These are phyloP conservation scores for Ceratocystis huliohia DNA, from an alignment of 2,329 filamentous ascomycete genomes.

Conservation along the genomic window DNA sequence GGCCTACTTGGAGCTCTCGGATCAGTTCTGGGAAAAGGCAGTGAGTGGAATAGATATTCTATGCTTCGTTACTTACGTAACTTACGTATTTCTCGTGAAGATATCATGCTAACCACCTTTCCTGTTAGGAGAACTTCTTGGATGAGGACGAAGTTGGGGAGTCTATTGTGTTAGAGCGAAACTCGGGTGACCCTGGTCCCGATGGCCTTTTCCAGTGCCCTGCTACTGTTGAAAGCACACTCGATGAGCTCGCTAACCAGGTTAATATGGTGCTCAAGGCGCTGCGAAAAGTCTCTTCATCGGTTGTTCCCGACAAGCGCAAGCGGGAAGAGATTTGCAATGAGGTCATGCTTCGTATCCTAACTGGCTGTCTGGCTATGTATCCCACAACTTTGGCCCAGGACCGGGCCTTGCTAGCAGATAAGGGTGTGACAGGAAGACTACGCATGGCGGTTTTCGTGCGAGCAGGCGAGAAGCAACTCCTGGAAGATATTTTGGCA, in stretches of 20 bases:
- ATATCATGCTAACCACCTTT: slow-evolving; percentile 24
- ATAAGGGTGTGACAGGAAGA: slow-evolving; percentile 27
- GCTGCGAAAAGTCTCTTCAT: slow-evolving; percentile 34
- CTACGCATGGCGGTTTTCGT: slow-evolving; percentile 52
- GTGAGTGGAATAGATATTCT: slow-evolving; percentile 28
- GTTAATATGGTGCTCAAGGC: slow-evolving; percentile 39
- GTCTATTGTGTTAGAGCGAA: slow-evolving; percentile 54
- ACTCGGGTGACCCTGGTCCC: slow-evolving; percentile 38
- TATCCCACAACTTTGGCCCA: slow-evolving; percentile 34
- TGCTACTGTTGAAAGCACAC: slow-evolving; percentile 32
- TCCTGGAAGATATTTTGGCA: slow-evolving; percentile 43
- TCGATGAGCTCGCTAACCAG: slow-evolving; percentile 40
- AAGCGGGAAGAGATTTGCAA: slow-evolving; percentile 37
- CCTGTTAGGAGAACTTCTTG: slow-evolving; percentile 31
- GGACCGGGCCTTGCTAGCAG: slow-evolving; percentile 31
- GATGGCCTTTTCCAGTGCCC: slow-evolving; percentile 34
- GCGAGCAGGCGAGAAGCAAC: slow-evolving; percentile 57
- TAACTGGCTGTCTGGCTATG: slow-evolving; percentile 31
- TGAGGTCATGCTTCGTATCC: slow-evolving; percentile 30
- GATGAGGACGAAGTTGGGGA: slow-evolving; percentile 61
- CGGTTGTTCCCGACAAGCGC: slow-evolving; percentile 37
- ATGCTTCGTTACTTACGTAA: neutral
- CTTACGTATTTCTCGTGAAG: neutral
- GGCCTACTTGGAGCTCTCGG: slow-evolving; percentile 30
- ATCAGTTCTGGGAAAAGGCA: slow-evolving; percentile 32